Evolutionary conservation across 1,284 basidiomycete species (phyloP), one percentile per base, ranked within the genome.

Genomic region (Naganishia sp.): DNA sequence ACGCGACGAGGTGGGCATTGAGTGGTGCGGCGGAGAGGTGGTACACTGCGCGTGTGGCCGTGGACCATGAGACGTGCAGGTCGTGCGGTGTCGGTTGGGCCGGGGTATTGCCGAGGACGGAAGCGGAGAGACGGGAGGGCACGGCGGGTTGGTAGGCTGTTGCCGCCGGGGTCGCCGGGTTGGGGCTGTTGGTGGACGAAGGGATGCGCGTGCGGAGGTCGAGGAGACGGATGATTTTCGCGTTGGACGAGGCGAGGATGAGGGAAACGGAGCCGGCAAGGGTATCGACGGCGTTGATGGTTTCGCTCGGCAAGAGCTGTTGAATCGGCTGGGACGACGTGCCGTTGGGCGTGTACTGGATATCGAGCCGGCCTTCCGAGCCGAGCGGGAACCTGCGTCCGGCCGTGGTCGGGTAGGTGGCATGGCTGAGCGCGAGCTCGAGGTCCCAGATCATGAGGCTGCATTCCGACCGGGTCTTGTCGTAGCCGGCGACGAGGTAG

Each of bases 381-480:
- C 76, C 59, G 0, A 61, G 48, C 3, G 59, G 59, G 21, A 52
- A 52, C 11, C 59, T n/a, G 10, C 59, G 59, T n/a, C 59, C 45
- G 18, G 59, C 59, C 3, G 59, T 21, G 0, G 28, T 9, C 0
- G 61, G 61, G 23, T 64, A 55, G 3, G 43, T 6, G n/a, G 43
- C 61, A 46, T 54, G 56, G 10, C 28, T 11, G 25, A 23, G 69
- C 49, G 18, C 77, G 52, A 36, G 72, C 31, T 72, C 69, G 3
- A 80, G 66, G 66, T 80, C 79, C 79, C 79, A 80, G 11, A 80
- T 75, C 21, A 77, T 69, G 3, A 80, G 66, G 0, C 75, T 77
- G 63, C 74, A 73, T 55, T 79, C 78, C n/a, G 75, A 76, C 43
- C 78, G 73, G 60, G 77, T 77, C 52, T 75, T 69, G 59, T 80